Conservation (phyloP, 495 filamentous ascomycete genomes). For the Elaphomyces granulatus region DNA sequence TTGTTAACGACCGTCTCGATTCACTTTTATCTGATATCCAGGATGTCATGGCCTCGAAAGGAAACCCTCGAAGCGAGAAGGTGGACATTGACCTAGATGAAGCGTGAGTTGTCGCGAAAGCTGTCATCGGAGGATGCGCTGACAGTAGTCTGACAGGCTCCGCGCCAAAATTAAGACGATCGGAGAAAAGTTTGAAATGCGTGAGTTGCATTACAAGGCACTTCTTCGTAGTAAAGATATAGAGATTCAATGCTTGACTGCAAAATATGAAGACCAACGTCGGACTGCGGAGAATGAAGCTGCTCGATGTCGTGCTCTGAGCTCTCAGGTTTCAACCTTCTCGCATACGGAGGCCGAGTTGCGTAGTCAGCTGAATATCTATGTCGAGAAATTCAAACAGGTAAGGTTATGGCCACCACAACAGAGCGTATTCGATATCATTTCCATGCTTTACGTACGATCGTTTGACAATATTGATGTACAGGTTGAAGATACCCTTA, state of each 20-base stretch:
- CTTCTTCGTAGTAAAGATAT: constrained; percentile 86
- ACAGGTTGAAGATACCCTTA: constrained; percentile 96
- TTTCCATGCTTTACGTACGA: too few species aligned
- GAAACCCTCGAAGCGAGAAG: constrained; percentile 57
- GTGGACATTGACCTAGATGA: constrained; percentile 75
- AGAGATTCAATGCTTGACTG: constrained; percentile 84
- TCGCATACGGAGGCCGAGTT: constrained; percentile 91
- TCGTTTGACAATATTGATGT: too few species aligned
- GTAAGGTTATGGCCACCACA: constrained; percentile 45
- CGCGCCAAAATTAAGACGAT: constrained; percentile 83
- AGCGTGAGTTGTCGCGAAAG: too few species aligned
- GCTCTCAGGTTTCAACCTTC: constrained; percentile 85
- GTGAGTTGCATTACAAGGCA: constrained; percentile 81
- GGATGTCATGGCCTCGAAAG: constrained; percentile 62
- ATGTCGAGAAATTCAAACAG: constrained; percentile 99
- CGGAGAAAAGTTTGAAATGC: constrained; percentile 87
- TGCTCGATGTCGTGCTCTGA: constrained; percentile 64
- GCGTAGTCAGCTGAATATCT: constrained; percentile 90
- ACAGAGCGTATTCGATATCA: too few species aligned
- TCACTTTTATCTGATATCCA: constrained; percentile 64
- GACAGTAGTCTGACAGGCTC: constrained; percentile 54
- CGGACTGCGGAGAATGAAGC: constrained; percentile 73
- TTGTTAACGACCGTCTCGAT: constrained; percentile 72
- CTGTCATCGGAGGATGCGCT: too few species aligned
- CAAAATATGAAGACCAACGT: constrained; percentile 74